phyloP scores from a whole-genome alignment of 306 rosid genomes.

The Medicago ruthenica region DNA sequence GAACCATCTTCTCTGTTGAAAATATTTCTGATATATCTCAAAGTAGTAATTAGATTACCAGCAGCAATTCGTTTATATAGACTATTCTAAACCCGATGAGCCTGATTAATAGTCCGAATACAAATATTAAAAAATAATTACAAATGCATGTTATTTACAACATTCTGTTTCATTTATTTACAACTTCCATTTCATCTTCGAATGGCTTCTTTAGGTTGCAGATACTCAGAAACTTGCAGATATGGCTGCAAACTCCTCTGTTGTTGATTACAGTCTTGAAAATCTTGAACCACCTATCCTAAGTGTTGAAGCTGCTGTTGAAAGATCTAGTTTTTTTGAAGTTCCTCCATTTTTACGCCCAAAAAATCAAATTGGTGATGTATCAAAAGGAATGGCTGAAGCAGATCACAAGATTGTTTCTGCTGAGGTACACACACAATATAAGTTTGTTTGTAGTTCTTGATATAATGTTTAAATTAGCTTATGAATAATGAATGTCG shows the following conservation, averaged over 20 bases:
- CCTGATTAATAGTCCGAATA: background rate
- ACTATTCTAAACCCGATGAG: too few relatives aligned
- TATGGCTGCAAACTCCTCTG: slow-evolving; percentile 62
- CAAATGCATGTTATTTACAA: background rate
- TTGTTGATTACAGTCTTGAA: slow-evolving; percentile 67
- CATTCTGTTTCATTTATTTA: slow-evolving; percentile 3
- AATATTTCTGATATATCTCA: background rate
- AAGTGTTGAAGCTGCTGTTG: slow-evolving; percentile 78
- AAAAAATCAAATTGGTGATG: slow-evolving; percentile 69
- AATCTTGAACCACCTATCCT: slow-evolving; percentile 73
- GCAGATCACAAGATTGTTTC: slow-evolving; percentile 81
- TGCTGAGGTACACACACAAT: slow-evolving; percentile 60
- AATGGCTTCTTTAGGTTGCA: slow-evolving; percentile 68
- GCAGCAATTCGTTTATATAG: too few relatives aligned
- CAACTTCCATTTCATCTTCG: slow-evolving; percentile 34
- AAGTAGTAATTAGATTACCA: too few relatives aligned
- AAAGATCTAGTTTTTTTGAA: slow-evolving; percentile 70
- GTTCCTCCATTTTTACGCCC: slow-evolving; percentile 71
- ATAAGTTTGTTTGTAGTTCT: slow-evolving; percentile 9
- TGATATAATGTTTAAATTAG: slow-evolving; percentile 16
- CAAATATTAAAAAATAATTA: too few relatives aligned
- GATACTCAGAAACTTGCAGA: slow-evolving; percentile 91
- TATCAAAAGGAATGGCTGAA: slow-evolving; percentile 85
- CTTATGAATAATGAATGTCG: slow-evolving; percentile 30
- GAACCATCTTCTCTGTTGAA: slow-evolving; percentile 9